A percentile compares a stretch with the other conserved stretches of the same genome.
These are phyloP conservation scores for Juncus inflexus DNA, from an alignment of 176 grass and related monocot genomes.

Conservation along the genomic window DNA sequence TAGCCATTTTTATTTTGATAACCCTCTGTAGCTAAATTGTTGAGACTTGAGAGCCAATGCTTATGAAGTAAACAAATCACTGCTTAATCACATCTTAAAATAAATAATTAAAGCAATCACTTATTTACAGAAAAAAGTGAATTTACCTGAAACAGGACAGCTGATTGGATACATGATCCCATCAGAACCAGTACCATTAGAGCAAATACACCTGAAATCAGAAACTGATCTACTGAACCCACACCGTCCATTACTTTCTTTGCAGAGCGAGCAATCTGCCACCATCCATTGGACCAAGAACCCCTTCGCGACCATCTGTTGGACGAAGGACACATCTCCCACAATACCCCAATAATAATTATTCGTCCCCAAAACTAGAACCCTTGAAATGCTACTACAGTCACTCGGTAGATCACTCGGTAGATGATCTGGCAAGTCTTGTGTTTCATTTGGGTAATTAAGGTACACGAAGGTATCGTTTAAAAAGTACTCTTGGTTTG, in stretches of 20 bases:
- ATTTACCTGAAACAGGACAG: conserved; percentile 19
- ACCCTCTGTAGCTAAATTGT: no score
- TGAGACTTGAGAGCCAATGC: no score
- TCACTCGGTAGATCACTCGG: not conserved
- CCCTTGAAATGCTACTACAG: conserved; percentile 20
- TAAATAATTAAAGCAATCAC: no score
- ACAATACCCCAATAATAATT: no score
- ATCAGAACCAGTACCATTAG: conserved; percentile 14
- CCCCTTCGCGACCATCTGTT: conserved; percentile 31
- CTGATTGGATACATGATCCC: not conserved
- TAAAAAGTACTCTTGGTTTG: fast-evolving
- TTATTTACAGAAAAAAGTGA: not conserved
- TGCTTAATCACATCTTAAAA: no score
- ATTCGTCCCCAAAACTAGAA: conserved; percentile 26
- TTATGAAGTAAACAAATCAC: no score
- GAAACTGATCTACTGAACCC: not conserved
- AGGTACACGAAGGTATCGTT: not conserved
- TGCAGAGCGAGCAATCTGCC: conserved; percentile 12
- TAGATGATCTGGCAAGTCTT: not conserved
- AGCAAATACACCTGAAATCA: conserved; percentile 24
- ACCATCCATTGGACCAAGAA: conserved; percentile 33
- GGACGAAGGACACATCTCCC: no score
- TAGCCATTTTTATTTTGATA: no score
- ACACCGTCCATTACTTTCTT: not conserved
- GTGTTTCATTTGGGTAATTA: conserved; percentile 8